Evolutionary conservation across 495 filamentous ascomycete species (phyloP).

Genomic region (Penicillium egyptiacum): DNA sequence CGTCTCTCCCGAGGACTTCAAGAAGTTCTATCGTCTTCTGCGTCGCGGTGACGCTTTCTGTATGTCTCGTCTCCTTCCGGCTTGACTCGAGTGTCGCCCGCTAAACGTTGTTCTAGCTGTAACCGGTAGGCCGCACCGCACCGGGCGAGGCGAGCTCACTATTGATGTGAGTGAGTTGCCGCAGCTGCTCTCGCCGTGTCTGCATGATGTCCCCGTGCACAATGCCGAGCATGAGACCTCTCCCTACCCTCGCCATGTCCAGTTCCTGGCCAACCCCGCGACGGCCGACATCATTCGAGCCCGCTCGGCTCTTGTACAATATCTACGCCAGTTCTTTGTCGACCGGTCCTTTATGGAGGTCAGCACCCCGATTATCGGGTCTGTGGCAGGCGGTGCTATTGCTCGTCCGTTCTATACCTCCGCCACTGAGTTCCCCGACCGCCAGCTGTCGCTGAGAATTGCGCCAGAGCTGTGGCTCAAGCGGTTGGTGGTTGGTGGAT

Average conservation of each 20-base stretch:
- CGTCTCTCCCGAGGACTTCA: conserved; percentile 52
- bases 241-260: conserved; percentile 69
- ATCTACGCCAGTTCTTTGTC: conserved; percentile 71
- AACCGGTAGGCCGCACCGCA: conserved; percentile 70
- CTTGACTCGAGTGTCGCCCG: conserved; percentile 14
- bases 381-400: conserved; percentile 73
- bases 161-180: conserved; percentile 67
- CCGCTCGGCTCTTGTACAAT: conserved; percentile 70
- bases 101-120: conserved; percentile 48
- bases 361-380: conserved; percentile 81
- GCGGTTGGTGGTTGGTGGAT: conserved; percentile 85
- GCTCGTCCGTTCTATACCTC: conserved; percentile 82
- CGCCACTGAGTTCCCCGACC: conserved; percentile 68
- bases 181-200: conserved; percentile 67
- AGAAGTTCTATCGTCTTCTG: conserved; percentile 55
- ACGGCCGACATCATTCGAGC: conserved; percentile 68
- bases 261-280: conserved; percentile 70
- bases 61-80: conserved; percentile 49
- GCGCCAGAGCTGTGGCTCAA: conserved; percentile 97
- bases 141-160: conserved; percentile 73
- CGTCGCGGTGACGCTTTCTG: conserved; percentile 77
- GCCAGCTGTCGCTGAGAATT: conserved; percentile 71
- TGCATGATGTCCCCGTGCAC: conserved; percentile 69
- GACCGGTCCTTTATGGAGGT: conserved; percentile 77
- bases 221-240: conserved; percentile 65